Conservation (phyloP, 305 asterid species). For the Fraxinus sp. region DNA sequence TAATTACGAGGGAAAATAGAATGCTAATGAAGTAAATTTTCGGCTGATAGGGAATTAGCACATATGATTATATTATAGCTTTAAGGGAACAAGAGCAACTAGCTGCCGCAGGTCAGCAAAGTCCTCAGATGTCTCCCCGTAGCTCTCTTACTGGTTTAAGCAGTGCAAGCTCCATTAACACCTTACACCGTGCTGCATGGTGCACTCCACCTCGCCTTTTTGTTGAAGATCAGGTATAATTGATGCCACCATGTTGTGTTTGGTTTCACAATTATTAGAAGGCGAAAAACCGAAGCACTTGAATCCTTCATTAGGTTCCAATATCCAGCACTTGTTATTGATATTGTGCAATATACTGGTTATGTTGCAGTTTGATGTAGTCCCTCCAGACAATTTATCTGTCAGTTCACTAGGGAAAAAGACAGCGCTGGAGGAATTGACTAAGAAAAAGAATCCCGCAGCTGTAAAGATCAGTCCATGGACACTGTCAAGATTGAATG, state of each 20-base stretch:
- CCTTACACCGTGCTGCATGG: slow-evolving; percentile 91
- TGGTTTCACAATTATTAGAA: background rate
- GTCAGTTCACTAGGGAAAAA: slow-evolving; percentile 55
- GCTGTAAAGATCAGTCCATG: slow-evolving; percentile 31
- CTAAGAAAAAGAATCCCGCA: slow-evolving; percentile 40
- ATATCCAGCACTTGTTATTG: background rate
- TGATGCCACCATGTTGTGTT: background rate
- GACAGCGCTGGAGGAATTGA: slow-evolving; percentile 40
- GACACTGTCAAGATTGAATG: slow-evolving; percentile 20
- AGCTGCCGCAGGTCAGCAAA: slow-evolving; percentile 80
- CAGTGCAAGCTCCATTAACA: slow-evolving; percentile 90
- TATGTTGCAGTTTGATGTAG: slow-evolving; percentile 79
- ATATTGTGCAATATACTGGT: background rate
- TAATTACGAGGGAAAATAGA: background rate
- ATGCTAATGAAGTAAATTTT: background rate
- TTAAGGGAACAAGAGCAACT: slow-evolving; percentile 92
- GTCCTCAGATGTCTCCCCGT: slow-evolving; percentile 92
- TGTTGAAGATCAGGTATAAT: slow-evolving; percentile 88
- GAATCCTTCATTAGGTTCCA: background rate
- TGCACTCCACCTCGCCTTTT: slow-evolving; percentile 98
- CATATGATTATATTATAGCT: slow-evolving; percentile 96
- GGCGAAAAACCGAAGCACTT: background rate
- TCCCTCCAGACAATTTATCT: slow-evolving; percentile 80
- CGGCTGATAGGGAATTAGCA: slow-evolving; percentile 79
- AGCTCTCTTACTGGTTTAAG: slow-evolving; percentile 92